A percentile compares a stretch with the other conserved stretches of the same genome.
Evolutionary conservation across 345 rosid species (phyloP).

Genomic region (Rhodamnia rubescens): DNA sequence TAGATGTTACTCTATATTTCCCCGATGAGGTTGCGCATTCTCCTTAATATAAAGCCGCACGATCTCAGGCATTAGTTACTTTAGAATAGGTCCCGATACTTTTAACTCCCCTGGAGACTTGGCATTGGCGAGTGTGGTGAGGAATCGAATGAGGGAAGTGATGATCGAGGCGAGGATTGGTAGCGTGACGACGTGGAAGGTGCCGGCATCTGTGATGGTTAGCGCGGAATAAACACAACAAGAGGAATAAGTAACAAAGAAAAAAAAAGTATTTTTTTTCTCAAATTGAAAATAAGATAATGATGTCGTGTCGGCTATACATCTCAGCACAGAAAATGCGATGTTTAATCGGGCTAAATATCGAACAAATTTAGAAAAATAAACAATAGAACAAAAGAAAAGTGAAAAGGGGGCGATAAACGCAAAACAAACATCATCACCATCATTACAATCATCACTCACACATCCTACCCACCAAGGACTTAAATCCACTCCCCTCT

Average conservation of each 20-base stretch:
- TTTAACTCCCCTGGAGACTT: accelerated
- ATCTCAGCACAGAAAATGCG: background rate
- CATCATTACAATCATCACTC: background rate
- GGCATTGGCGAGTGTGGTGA: background rate
- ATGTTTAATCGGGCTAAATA: too few species aligned
- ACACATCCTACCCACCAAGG: too few species aligned
- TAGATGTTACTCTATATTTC: background rate
- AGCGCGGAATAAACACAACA: too few species aligned
- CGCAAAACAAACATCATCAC: background rate
- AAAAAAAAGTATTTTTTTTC: too few species aligned
- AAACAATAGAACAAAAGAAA: too few species aligned
- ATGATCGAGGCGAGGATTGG: background rate
- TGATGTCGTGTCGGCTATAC: background rate
- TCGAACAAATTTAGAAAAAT: too few species aligned
- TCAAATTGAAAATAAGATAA: too few species aligned
- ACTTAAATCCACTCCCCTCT: too few species aligned
- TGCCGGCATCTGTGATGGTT: too few species aligned
- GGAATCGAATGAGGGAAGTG: background rate
- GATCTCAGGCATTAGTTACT: too few species aligned
- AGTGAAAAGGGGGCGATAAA: background rate
- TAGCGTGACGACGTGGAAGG: background rate
- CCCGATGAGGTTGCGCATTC: background rate
- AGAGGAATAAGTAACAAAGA: too few species aligned
- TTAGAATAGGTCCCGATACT: background rate
- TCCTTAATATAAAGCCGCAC: accelerated